Evolutionary conservation across 73 alveolate genomes (phyloP).

Genomic region (Tetrahymena borealis): DNA sequence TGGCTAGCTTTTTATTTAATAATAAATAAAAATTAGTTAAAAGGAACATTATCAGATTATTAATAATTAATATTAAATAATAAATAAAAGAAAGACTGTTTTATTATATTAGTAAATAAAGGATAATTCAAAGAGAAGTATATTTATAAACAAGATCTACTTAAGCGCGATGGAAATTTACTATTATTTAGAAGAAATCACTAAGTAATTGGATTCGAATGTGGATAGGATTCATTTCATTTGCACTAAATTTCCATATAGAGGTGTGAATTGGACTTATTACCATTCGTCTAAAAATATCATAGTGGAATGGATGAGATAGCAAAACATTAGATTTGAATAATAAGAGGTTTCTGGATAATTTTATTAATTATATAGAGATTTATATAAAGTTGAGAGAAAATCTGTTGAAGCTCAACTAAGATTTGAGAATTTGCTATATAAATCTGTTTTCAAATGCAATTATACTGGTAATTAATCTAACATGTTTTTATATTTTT

Average conservation of each 20-base stretch:
- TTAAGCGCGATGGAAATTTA: neutral
- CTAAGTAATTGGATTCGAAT: neutral
- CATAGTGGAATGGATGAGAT: neutral
- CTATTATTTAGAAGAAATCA: neutral
- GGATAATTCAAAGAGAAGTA: too few relatives aligned
- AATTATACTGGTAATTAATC: neutral
- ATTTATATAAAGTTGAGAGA: neutral
- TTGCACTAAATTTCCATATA: neutral
- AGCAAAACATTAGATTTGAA: neutral
- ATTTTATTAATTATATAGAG: neutral
- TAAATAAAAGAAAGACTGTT: too few relatives aligned
- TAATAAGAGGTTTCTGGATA: neutral
- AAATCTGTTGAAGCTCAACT: neutral
- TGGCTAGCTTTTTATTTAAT: neutral
- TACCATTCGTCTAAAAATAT: neutral
- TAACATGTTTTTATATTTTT: neutral
- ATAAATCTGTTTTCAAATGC: neutral
- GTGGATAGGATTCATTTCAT: neutral
- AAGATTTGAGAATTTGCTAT: neutral
- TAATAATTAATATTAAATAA: neutral
- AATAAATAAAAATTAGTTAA: neutral
- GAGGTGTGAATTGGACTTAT: slow-evolving; percentile 3
- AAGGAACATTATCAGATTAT: neutral
- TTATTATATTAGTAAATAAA: too few relatives aligned
- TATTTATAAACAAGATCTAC: too few relatives aligned